These are phyloP conservation scores for Corymbia maculata DNA, from an alignment of 345 rosid genomes.

Conservation along the genomic window DNA sequence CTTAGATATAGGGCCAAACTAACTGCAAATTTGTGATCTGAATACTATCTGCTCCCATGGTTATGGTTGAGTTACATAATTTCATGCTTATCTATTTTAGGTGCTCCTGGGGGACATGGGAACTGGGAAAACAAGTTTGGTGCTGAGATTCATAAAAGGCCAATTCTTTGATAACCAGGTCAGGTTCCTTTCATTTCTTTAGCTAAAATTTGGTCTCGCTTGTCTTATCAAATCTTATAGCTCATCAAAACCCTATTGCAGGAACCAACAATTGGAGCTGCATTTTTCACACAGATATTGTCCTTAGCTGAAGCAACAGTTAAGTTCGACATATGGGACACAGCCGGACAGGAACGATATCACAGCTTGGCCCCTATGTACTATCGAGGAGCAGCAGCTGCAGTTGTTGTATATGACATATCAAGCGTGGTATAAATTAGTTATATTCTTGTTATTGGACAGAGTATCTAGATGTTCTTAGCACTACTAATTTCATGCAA, in stretches of 20 bases:
- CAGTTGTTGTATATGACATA: conserved; percentile 32
- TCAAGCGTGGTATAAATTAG: conserved; percentile 16
- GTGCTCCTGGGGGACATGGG: conserved; percentile 68
- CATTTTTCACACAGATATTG: conserved; percentile 35
- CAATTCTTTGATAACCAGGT: conserved; percentile 58
- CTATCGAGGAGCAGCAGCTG: conserved; percentile 45
- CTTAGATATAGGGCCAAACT: background rate
- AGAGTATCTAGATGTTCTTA: background rate
- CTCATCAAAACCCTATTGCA: background rate
- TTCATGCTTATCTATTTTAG: conserved; percentile 1
- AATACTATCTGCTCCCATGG: background rate
- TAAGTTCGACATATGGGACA: conserved; percentile 45
- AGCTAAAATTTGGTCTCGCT: background rate
- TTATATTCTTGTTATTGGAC: background rate
- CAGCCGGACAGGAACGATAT: conserved; percentile 41
- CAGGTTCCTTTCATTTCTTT: background rate
- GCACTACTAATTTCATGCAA: background rate
- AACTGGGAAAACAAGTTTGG: conserved; percentile 67
- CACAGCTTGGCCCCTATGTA: conserved; percentile 52
- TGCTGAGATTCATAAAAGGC: conserved; percentile 54
- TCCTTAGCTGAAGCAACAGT: conserved; percentile 36
- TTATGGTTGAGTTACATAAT: background rate
- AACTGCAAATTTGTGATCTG: background rate
- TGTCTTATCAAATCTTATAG: background rate
- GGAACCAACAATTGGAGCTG: conserved; percentile 50